A percentile compares a stretch with the other conserved stretches of the same genome.
phyloP scores from a whole-genome alignment of 257 asterid genomes.

The Capsicum rhomboideum region DNA sequence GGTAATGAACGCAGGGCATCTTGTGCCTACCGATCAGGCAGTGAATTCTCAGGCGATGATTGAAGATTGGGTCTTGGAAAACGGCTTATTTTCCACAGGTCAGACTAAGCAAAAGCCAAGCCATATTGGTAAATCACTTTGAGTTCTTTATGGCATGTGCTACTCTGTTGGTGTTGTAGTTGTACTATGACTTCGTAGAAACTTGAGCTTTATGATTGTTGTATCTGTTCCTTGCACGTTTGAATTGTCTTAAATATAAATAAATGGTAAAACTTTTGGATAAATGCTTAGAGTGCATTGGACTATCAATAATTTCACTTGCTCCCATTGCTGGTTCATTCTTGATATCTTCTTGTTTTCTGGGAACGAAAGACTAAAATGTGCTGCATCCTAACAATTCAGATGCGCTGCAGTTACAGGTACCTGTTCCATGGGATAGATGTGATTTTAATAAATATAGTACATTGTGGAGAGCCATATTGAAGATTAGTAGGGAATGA shows the following conservation, averaged over 20 bases:
- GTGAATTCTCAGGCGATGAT: slow-evolving; percentile 65
- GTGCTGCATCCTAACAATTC: neutral
- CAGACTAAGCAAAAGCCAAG: neutral
- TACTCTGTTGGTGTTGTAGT: neutral
- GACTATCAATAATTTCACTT: neutral
- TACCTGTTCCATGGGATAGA: neutral
- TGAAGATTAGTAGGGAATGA: neutral
- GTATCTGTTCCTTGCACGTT: neutral
- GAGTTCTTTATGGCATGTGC: neutral
- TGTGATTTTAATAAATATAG: neutral
- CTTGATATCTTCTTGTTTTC: neutral
- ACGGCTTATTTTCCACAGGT: slow-evolving; percentile 38
- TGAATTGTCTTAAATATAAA: neutral
- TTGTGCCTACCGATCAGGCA: slow-evolving; percentile 78
- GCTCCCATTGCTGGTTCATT: neutral
- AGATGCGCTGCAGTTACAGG: neutral
- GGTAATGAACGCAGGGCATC: slow-evolving; percentile 83
- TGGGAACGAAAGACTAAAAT: neutral
- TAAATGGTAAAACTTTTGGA: neutral
- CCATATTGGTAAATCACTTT: neutral
- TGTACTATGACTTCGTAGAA: neutral
- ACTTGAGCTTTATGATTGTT: neutral
- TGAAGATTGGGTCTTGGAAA: slow-evolving; percentile 77
- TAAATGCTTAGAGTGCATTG: neutral
- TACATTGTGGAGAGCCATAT: neutral